These are phyloP conservation scores for Tagetes erecta DNA, from an alignment of 129 eudicot genomes.

Conservation along the genomic window DNA sequence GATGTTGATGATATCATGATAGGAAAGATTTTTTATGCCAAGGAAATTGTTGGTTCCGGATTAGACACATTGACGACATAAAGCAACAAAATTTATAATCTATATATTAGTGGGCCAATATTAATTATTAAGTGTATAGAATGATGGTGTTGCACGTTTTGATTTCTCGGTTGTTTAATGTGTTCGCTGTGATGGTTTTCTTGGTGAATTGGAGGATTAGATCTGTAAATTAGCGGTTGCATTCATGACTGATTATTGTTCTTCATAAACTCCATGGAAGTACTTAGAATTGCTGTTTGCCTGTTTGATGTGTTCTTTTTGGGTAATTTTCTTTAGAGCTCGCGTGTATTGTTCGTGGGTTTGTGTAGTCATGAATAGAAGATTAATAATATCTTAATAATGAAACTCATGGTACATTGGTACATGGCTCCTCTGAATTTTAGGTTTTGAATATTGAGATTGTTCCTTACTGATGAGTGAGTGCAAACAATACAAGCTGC, in stretches of 20 bases:
- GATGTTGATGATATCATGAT: not conserved
- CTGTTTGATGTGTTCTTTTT: not conserved
- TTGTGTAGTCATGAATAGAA: not conserved
- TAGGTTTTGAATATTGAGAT: not conserved
- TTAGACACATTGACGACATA: not conserved
- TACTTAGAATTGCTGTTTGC: not conserved
- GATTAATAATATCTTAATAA: not conserved
- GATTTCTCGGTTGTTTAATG: not conserved
- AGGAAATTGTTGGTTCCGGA: not conserved
- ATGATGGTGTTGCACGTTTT: not conserved
- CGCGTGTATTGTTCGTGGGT: not conserved
- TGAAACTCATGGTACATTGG: not conserved
- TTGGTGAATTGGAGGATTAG: slow-evolving; percentile 13
- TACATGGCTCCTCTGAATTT: not conserved
- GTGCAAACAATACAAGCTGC: slow-evolving; percentile 21
- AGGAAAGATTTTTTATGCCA: not conserved
- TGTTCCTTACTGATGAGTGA: not conserved
- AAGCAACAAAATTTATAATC: not conserved
- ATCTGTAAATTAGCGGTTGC: not conserved
- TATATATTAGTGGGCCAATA: not conserved
- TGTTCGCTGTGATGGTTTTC: slow-evolving; percentile 18
- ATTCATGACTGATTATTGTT: not conserved
- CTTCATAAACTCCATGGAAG: not conserved
- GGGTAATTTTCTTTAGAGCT: not conserved
- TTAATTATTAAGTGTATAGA: not conserved